Evolutionary conservation across 2,329 filamentous ascomycete genomes (phyloP).

Genomic region (Nemania sp.): DNA sequence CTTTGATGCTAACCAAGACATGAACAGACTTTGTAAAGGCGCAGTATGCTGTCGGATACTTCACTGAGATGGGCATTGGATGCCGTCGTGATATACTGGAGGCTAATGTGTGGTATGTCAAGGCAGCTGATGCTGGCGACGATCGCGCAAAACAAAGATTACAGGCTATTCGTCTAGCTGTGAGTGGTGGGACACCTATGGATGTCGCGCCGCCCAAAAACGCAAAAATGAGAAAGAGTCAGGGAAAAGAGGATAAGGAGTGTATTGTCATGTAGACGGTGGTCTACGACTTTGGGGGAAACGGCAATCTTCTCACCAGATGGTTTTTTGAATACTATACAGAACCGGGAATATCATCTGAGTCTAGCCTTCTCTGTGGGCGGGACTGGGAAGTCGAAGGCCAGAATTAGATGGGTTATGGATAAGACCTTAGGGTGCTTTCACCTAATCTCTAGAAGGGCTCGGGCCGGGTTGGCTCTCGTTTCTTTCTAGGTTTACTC

Average conservation of each 20-base stretch:
- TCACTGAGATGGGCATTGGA: conserved; percentile 98
- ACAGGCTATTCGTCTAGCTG: conserved; percentile 86
- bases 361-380: conserved; percentile 4
- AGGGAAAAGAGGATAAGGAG: conserved; percentile 61
- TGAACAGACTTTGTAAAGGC: conserved; percentile 75
- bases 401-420: conserved; percentile 29
- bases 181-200: conserved; percentile 69
- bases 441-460: conserved; percentile 33
- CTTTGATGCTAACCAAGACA: conserved; percentile 36
- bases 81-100: conserved; percentile 94
- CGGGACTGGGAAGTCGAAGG: conserved; percentile 20
- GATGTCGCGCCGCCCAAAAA: conserved; percentile 65
- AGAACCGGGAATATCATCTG: conserved; percentile 14
- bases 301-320: background rate
- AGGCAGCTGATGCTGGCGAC: conserved; percentile 91
- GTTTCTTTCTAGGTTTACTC: conserved; percentile 28
- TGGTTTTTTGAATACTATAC: conserved; percentile 35
- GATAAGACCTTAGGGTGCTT: conserved; percentile 22
- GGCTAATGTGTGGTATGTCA: conserved; percentile 98
- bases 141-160: conserved; percentile 89
- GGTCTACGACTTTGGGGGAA: conserved; percentile 20
- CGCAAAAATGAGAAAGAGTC: conserved; percentile 64
- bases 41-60: conserved; percentile 96
- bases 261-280: conserved; percentile 67
- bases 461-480: conserved; percentile 24